Conservation (phyloP, 2,329 filamentous ascomycete genomes). For the Bretziella fagacearum region DNA sequence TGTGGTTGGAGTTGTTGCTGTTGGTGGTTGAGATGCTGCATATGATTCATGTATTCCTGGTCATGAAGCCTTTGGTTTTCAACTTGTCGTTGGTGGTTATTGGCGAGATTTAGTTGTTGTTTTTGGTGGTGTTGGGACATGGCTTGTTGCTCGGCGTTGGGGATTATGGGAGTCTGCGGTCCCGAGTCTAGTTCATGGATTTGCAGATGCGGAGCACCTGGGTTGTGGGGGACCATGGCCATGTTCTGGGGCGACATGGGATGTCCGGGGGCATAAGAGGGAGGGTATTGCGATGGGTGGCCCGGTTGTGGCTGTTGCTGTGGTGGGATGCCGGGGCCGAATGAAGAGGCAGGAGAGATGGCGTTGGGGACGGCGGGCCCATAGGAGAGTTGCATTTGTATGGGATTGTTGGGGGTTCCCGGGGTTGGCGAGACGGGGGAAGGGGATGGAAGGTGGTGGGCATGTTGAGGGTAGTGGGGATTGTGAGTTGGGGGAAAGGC, state of each 20-base stretch:
- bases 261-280: not conserved
- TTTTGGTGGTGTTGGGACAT: conserved; percentile 6
- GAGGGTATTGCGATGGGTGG: too few relatives aligned
- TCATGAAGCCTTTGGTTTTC: not conserved
- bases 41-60: too few relatives aligned
- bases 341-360: too few relatives aligned
- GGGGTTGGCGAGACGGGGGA: not conserved
- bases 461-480: too few relatives aligned
- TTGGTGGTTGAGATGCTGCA: too few relatives aligned
- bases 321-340: too few relatives aligned
- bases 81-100: not conserved
- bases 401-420: not conserved
- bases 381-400: not conserved
- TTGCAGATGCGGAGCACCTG: too few relatives aligned
- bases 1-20: conserved; percentile 22
- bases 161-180: not conserved
- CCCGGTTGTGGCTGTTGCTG: too few relatives aligned
- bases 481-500: too few relatives aligned
- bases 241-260: too few relatives aligned
- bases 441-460: too few relatives aligned
- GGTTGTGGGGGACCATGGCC: not conserved
- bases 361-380: not conserved
- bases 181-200: conserved; percentile 3
- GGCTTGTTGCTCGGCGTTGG: not conserved
- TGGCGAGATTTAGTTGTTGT: not conserved